A percentile compares a stretch with the other conserved stretches of the same genome.
These are phyloP conservation scores for Fusarium tuaranense DNA, from an alignment of 2,329 filamentous ascomycete species.

Conservation along the genomic window DNA sequence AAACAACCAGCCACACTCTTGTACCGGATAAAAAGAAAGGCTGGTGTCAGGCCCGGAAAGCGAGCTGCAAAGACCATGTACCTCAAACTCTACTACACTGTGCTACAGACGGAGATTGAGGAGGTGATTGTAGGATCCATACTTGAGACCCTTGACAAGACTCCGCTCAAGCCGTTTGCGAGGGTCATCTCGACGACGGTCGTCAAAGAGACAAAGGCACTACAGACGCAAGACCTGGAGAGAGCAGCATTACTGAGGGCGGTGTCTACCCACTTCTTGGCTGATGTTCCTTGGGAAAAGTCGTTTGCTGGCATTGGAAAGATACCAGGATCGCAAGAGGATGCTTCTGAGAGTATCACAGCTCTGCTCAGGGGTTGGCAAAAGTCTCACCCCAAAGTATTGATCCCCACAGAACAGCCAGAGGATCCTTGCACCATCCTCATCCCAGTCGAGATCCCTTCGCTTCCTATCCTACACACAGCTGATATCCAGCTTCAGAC, in stretches of 20 bases:
- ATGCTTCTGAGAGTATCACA: constrained; percentile 44
- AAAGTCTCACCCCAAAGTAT: constrained; percentile 42
- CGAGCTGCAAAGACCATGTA: constrained; percentile 63
- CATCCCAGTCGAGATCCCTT: constrained; percentile 91
- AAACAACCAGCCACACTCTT: constrained; percentile 84
- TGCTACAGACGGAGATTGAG: constrained; percentile 80
- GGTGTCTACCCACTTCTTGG: constrained; percentile 62
- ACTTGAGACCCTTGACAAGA: constrained; percentile 51
- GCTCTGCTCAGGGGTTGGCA: constrained; percentile 51
- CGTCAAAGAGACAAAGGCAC: constrained; percentile 55
- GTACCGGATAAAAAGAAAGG: constrained; percentile 79
- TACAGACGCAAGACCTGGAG: constrained; percentile 67
- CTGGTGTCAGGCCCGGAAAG: constrained; percentile 49
- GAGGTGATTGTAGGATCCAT: constrained; percentile 60
- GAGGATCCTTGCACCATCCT: constrained; percentile 72
- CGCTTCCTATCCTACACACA: constrained; percentile 84
- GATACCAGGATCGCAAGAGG: constrained; percentile 50
- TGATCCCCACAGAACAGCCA: constrained; percentile 37
- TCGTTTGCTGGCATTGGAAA: constrained; percentile 64
- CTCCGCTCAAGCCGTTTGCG: constrained; percentile 58
- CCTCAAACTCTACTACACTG: constrained; percentile 80
- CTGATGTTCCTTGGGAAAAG: constrained; percentile 59
- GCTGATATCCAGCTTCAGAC: constrained; percentile 71
- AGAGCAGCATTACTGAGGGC: constrained; percentile 65
- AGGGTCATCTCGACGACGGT: constrained; percentile 60